A percentile compares a stretch with the other conserved stretches of the same genome.
Conservation (phyloP, 2,329 filamentous ascomycete genomes). For the Lachnellula occidentalis region DNA sequence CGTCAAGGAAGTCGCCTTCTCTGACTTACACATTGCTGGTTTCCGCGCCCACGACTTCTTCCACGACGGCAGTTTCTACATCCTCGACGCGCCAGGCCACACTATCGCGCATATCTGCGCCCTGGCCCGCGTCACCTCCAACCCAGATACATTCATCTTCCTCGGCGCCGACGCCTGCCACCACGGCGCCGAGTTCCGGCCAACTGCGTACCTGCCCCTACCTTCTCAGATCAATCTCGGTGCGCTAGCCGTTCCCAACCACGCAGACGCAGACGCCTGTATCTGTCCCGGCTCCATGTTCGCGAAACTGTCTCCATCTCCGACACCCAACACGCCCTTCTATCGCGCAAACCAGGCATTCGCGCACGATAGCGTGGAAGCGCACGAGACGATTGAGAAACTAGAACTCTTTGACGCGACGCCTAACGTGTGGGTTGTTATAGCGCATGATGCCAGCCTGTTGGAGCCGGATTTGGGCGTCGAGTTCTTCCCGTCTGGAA, state of each 20-base stretch:
- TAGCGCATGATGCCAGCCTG: conserved; percentile 41
- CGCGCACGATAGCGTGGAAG: conserved; percentile 7
- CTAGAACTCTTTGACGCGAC: conserved; percentile 40
- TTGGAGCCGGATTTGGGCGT: conserved; percentile 32
- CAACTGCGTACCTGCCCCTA: conserved; percentile 61
- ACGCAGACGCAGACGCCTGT: background rate
- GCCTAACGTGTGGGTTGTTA: conserved; percentile 37
- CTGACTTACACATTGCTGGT: conserved; percentile 34
- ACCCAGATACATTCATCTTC: conserved; percentile 39
- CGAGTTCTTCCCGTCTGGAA: background rate
- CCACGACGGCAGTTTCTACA: conserved; percentile 48
- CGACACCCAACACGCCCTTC: background rate
- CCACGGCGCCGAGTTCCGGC: conserved; percentile 8
- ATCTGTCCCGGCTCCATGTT: conserved; percentile 1
- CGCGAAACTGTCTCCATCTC: background rate
- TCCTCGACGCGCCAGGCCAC: conserved; percentile 38
- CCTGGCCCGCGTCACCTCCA: conserved; percentile 40
- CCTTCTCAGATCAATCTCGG: background rate
- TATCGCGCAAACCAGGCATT: background rate
- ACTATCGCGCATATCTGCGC: conserved; percentile 43
- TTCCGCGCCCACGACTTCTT: conserved; percentile 47
- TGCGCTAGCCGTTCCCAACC: background rate
- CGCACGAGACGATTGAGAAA: conserved; percentile 35
- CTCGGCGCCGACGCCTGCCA: conserved; percentile 45
- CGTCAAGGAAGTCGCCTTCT: conserved; percentile 3